Evolutionary conservation across 1,139 yeast species (phyloP).

Genomic region (Suzukiozyma palmioleophila): DNA sequence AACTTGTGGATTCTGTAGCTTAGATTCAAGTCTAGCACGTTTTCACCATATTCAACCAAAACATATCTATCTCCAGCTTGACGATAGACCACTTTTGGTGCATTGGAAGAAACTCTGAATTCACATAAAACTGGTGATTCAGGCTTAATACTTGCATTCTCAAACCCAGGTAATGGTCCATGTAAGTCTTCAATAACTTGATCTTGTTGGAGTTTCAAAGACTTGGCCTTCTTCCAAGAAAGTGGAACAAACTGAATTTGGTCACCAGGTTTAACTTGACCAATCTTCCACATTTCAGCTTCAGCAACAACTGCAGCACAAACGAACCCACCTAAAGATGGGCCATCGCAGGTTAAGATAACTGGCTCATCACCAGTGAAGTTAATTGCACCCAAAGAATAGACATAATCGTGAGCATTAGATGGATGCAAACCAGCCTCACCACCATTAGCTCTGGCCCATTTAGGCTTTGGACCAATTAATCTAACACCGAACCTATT

Average conservation of each 20-base stretch:
- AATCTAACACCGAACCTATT: slow-evolving; percentile 94
- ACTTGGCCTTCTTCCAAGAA: slow-evolving; percentile 61
- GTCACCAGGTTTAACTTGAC: slow-evolving; percentile 96
- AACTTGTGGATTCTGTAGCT: slow-evolving; percentile 82
- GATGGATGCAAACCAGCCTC: slow-evolving; percentile 98
- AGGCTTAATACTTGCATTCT: slow-evolving; percentile 32
- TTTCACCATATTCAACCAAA: slow-evolving; percentile 88
- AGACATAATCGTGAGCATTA: slow-evolving; percentile 95
- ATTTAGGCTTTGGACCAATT: slow-evolving; percentile 91
- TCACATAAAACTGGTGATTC: slow-evolving; percentile 60
- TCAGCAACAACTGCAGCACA: slow-evolving; percentile 95
- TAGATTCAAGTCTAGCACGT: slow-evolving; percentile 76
- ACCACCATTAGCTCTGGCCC: slow-evolving; percentile 98
- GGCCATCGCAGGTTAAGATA: slow-evolving; percentile 94
- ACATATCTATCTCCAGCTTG: slow-evolving; percentile 97
- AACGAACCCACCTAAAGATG: slow-evolving; percentile 94
- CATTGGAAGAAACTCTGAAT: slow-evolving; percentile 41
- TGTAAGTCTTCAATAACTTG: slow-evolving; percentile 39
- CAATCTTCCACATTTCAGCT: slow-evolving; percentile 97
- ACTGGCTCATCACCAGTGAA: slow-evolving; percentile 99
- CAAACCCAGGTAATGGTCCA: slow-evolving; percentile 38
- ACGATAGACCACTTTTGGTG: slow-evolving; percentile 79
- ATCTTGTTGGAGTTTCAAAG: slow-evolving; percentile 59
- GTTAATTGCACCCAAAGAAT: slow-evolving; percentile 92
- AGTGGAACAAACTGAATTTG: slow-evolving; percentile 75